Evolutionary conservation across 371 early-diverging fungal species (phyloP), one percentile per base, ranked within the genome.

Genomic region (Umbelopsis sp.): DNA sequence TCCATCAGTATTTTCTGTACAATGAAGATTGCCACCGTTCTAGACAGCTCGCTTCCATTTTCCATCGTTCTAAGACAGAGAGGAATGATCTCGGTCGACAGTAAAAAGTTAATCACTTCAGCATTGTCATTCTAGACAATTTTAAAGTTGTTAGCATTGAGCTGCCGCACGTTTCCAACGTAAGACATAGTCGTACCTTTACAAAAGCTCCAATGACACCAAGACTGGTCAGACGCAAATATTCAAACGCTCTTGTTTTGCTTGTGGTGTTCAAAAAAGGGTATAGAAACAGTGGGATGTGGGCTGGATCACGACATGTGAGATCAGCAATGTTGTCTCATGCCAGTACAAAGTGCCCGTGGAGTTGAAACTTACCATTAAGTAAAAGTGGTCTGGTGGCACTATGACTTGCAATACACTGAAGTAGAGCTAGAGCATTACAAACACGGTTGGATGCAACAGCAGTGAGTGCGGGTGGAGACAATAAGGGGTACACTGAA

Each of bases 21-120:
- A 63, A 99, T 97, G 79, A 98, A 96, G 32, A 96, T 97, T 32
- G 99, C 98, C 65, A 96, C 96, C 14, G 96, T 95, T 77, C 99
- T 99, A 57, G 97, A 96, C 32, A 97, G 88, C 76, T 98, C 97
- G 65, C 92, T 91, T 25, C 99, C 99, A 22, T 93, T 93, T 74
- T 99, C 99, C 97, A 99, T 97, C 73, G 97, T 99, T 69, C 98
- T 91, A 24, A 99, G 87, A 77, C 98, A 97, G 8, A 99, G 89
- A 4, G 99, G 99, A 68, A 99, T 94, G 69, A 99, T 97, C 80
- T 99, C 99, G 46, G 99, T 99, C 25, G 94, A 94, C 29, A 99
- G 87, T 68, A 99, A 84, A 74, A 97, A 97, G 52, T 89, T 91
- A 71, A 97, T 96, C 16, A 98, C 95, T 69, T 98, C 97, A 29